Evolutionary conservation across 768 basidiomycete genomes (phyloP).

Genomic region (Boletus huronensis): DNA sequence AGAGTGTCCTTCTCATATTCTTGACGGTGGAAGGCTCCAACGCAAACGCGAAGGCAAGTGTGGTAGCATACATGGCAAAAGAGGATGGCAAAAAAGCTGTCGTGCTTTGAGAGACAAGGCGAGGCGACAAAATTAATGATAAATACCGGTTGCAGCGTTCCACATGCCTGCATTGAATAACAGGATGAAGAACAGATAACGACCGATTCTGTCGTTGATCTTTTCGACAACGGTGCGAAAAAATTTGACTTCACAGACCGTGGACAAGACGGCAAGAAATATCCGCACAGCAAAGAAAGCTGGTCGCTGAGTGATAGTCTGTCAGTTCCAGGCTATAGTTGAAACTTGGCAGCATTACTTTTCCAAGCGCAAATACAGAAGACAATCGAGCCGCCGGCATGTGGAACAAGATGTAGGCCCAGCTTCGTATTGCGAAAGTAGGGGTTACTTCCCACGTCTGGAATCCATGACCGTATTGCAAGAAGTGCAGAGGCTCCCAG

Average conservation of each 20-base stretch:
- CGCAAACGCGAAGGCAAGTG: slow-evolving; percentile 72
- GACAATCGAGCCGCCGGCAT: slow-evolving; percentile 61
- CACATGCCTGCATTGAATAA: slow-evolving; percentile 92
- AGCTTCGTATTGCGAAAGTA: slow-evolving; percentile 86
- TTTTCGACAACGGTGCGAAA: slow-evolving; percentile 78
- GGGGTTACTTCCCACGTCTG: slow-evolving; percentile 99
- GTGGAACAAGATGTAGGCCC: slow-evolving; percentile 89
- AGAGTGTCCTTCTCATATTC: slow-evolving; percentile 54
- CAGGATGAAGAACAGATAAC: slow-evolving; percentile 89
- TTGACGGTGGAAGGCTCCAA: slow-evolving; percentile 53
- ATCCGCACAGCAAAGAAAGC: slow-evolving; percentile 89
- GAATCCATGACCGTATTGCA: slow-evolving; percentile 82
- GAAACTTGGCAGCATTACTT: slow-evolving; percentile 47
- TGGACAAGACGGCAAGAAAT: slow-evolving; percentile 66
- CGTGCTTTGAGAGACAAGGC: slow-evolving; percentile 11
- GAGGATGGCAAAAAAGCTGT: slow-evolving; percentile 92
- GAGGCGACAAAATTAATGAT: neutral
- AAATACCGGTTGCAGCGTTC: slow-evolving; percentile 77
- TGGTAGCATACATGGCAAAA: slow-evolving; percentile 88
- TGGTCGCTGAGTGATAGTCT: slow-evolving; percentile 53
- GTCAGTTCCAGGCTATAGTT: slow-evolving; percentile 10
- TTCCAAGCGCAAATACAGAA: slow-evolving; percentile 57
- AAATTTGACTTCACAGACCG: slow-evolving; percentile 75
- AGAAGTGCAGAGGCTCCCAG: slow-evolving; percentile 96
- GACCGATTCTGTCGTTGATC: slow-evolving; percentile 84